These are phyloP conservation scores for Halenospora varia DNA, from an alignment of 495 filamentous ascomycete genomes.

Conservation along the genomic window DNA sequence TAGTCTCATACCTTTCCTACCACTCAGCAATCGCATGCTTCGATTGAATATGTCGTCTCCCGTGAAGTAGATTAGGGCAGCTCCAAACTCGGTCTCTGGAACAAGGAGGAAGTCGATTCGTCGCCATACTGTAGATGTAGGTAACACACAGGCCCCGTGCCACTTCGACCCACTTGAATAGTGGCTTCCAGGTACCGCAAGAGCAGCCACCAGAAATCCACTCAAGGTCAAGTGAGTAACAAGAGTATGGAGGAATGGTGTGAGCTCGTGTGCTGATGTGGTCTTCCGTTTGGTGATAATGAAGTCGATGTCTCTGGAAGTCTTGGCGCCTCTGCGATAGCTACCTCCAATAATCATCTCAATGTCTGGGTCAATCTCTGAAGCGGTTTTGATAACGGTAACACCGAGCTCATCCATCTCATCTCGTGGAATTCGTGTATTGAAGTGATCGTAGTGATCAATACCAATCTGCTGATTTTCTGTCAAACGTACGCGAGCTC, in stretches of 20 bases:
- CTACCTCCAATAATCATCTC: constrained; percentile 77
- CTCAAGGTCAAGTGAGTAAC: constrained; percentile 54
- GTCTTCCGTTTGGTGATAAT: constrained; percentile 74
- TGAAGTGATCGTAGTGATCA: constrained; percentile 78
- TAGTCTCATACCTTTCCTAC: constrained; percentile 78
- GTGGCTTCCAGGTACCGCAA: constrained; percentile 35
- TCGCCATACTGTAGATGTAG: constrained; percentile 56
- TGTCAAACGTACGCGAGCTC: constrained; percentile 59
- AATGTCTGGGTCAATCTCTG: constrained; percentile 51
- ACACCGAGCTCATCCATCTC: constrained; percentile 71
- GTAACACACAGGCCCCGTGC: constrained; percentile 80
- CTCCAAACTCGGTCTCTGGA: constrained; percentile 75
- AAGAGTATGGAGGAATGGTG: constrained; percentile 58
- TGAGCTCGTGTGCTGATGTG: constrained; percentile 52
- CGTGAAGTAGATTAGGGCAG: constrained; percentile 91
- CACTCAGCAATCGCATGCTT: constrained; percentile 76
- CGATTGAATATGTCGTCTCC: constrained; percentile 97
- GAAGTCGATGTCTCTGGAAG: constrained; percentile 80
- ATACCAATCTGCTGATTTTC: constrained; percentile 75
- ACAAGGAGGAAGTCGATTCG: constrained; percentile 87
- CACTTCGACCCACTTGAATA: constrained; percentile 55
- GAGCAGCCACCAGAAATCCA: constrained; percentile 53
- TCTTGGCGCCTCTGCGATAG: constrained; percentile 73
- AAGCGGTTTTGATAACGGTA: constrained; percentile 60
- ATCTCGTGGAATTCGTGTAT: constrained; percentile 71